phyloP scores from a whole-genome alignment of 345 rosid species.

The Camelina laxa region DNA sequence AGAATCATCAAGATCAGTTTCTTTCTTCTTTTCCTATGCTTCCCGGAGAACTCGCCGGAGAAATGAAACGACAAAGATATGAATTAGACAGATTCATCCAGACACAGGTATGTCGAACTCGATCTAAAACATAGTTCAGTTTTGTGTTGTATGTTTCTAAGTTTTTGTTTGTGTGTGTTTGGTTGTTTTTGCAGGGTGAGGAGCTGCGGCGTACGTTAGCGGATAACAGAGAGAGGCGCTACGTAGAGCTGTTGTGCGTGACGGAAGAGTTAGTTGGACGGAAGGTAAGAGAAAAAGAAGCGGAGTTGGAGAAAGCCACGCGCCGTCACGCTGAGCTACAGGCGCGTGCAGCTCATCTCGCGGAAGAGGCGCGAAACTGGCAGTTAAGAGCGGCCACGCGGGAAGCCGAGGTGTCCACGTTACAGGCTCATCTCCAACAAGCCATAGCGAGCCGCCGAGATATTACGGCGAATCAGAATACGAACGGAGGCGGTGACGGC shows the following conservation, averaged over 20 bases:
- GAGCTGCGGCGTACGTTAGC: slow-evolving; percentile 68
- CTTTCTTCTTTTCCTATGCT: slow-evolving; percentile 12
- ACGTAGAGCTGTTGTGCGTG: slow-evolving; percentile 59
- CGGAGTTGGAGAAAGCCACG: slow-evolving; percentile 64
- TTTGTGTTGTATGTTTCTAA: neutral
- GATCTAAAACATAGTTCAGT: neutral
- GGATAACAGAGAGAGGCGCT: slow-evolving; percentile 64
- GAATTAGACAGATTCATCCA: slow-evolving; percentile 74
- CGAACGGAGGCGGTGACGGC: neutral
- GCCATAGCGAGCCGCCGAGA: slow-evolving; percentile 50
- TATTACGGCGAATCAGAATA: neutral
- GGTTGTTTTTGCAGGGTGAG: slow-evolving; percentile 51
- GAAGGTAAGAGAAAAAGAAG: slow-evolving; percentile 63
- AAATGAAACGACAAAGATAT: slow-evolving; percentile 66
- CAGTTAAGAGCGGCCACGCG: slow-evolving; percentile 75
- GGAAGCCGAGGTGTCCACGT: slow-evolving; percentile 67
- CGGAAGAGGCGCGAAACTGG: slow-evolving; percentile 73
- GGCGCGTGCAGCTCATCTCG: slow-evolving; percentile 74
- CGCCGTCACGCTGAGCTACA: slow-evolving; percentile 69
- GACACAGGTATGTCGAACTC: slow-evolving; percentile 48
- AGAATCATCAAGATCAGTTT: slow-evolving; percentile 38
- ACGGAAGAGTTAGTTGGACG: slow-evolving; percentile 60
- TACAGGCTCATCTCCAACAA: slow-evolving; percentile 77
- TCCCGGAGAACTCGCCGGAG: slow-evolving; percentile 57
- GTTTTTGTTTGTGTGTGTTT: neutral